Evolutionary conservation across 2,329 filamentous ascomycete genomes (phyloP), one percentile per base, ranked within the genome.

Genomic region (Diaporthe australafricana): DNA sequence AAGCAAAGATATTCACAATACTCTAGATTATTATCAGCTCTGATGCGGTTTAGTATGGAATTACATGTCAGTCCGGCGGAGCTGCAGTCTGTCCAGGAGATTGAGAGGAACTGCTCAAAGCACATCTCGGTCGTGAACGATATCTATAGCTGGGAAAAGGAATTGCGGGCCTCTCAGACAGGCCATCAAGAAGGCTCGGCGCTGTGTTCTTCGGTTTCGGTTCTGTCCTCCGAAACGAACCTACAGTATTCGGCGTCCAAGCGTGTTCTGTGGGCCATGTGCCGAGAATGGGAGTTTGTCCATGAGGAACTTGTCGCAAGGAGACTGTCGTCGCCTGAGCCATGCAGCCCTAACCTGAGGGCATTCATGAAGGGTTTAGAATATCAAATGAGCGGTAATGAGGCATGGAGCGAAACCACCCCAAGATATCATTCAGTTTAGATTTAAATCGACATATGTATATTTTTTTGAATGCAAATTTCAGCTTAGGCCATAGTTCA

Each of bases 71-170:
- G 71, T 1, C n/a, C 73, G 0, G 70, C 74, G 1, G 80, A 84
- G n/a, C 72, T 82, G 0, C 55, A 67, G 0, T 35, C 66, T 0
- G 71, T 80, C 2, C 50, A 71, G 0, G 48, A 74, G 0, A 65
- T 83, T 7, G 82, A 85, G 17, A 52, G 70, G 38, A 83, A 81
- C 71, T 81, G 77, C 70, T 74, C 78, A 5, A 80, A 80, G 72
- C 83, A 84, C 55, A 76, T 84, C 53, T 80, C 81, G 2, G 74
- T 84, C 7, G 75, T 85, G 35, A 84, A 84, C 75, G 83, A 85
- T 71, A 83, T 84, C 71, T 81, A 75, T 68, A 81, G 78, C 72
- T 84, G 71, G 53, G 81, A 84, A n/a, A 85, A 85, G 74, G 83
- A 84, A 42, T 75, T 69, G 32, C 68, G 27, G 27, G 74, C 42